A percentile compares a stretch with the other conserved stretches of the same genome.
Evolutionary conservation across 1,284 basidiomycete genomes (phyloP).

Genomic region (Ceratobasidium sp.): DNA sequence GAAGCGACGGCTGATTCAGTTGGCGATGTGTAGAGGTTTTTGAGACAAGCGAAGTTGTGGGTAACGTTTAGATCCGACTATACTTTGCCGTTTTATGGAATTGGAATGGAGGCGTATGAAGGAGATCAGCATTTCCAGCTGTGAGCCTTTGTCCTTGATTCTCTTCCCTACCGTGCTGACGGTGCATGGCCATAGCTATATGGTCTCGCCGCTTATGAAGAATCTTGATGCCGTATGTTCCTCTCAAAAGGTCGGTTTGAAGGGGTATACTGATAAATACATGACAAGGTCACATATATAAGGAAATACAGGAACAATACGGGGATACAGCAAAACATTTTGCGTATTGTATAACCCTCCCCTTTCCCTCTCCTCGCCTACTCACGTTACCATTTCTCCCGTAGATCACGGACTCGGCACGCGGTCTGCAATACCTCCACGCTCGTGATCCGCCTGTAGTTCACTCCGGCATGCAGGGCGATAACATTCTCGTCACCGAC

Average conservation of each 20-base stretch:
- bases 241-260: too few relatives aligned
- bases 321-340: conserved; percentile 11
- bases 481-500: conserved; percentile 10
- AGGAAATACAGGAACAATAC: not conserved
- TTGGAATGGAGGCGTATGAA: conserved; percentile 23
- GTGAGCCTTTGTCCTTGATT: not conserved
- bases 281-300: conserved; percentile 8
- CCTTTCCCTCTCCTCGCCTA: too few relatives aligned
- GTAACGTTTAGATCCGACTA: not conserved
- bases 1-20: too few relatives aligned
- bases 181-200: not conserved
- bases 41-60: conserved; percentile 5
- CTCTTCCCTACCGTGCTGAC: not conserved
- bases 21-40: conserved; percentile 9
- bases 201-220: conserved; percentile 14
- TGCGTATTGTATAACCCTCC: not conserved
- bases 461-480: conserved; percentile 4
- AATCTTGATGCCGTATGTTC: conserved; percentile 15
- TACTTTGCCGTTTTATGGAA: conserved; percentile 21
- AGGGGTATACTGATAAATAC: too few relatives aligned
- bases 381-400: not conserved
- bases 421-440: conserved; percentile 14
- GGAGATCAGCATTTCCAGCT: conserved; percentile 24
- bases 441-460: conserved; percentile 1
- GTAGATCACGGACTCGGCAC: conserved; percentile 14